Base-by-base conservation (phyloP, 805 yeast genomes). In the Teunomyces gatunensis region DNA sequence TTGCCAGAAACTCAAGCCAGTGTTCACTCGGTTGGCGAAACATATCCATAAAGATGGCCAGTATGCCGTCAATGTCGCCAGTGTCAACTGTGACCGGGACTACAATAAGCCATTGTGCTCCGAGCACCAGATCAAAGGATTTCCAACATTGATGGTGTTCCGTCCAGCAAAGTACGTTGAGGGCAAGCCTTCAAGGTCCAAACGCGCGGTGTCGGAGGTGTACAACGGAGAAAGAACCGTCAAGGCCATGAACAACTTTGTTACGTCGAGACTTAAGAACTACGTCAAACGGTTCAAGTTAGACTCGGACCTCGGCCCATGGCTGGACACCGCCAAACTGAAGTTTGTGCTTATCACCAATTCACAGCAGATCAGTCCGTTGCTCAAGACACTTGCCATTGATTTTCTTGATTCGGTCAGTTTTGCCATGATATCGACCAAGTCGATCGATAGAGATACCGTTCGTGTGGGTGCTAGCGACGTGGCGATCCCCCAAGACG, bases 81-180 rank as follows among this genome's bases (percentile, higher is more conserved):
- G 96, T 39, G 87, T 94, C 10, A 85, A 92, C 64, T 94, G 99
- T 69, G 96, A 90, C 59, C 76, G 79, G 44, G 79, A 75, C 3
- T 61, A 61, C 47, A 90, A 90, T 62, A 81, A 84, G 65, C 76
- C 71, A 29, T 61, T 94, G 3, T 94, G 99, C 69, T 68, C 81
- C 18, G 67, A 76, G 47, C 76, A 85, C 63, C 74, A 77, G 46
- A 69, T 94, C 27, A 73, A 80, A 54, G 96, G 96, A 0, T 92
- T 78, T 65, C 99, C 99, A 6, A 88, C 97, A 0, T 64, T 94
- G 27, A 67, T 84, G 69, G 84, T 85, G 3, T 91, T 86, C 68
- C 78, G 92, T 57, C 96, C 97, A 1, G 90, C 94, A 17, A 88
- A 87, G 59, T 69, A 63, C 44, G 61, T 58, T 13, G 59, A 53